Evolutionary conservation across 441 rosid species (phyloP), one percentile per base, ranked within the genome.

Genomic region (Aleurites moluccanus): DNA sequence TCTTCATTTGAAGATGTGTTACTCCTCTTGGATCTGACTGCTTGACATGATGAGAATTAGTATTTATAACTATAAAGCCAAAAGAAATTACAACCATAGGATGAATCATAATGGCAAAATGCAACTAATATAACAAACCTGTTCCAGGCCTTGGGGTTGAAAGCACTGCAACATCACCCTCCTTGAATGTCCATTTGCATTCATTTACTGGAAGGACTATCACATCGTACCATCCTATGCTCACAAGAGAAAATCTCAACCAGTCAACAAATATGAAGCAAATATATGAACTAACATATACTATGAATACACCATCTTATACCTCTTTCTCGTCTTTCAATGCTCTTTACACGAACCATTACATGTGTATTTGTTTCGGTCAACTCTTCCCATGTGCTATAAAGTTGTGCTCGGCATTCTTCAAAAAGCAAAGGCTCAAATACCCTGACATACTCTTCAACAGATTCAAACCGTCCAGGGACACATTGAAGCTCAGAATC

Each of bases 361-460:
- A 88, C 73, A 77, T 87, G 91, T 15, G 89, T 74, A 73, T 92
- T 78, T 65, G 96, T 84, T 85, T 96, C 99, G 28, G 87, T 71
- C 75, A 84, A 74, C 84, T 96, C 97, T 85, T 96, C 99, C 99
- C 97, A 96, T 8, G 97, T 81, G 84, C 97, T 88, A 80, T 93
- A 88, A 76, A 96, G 92, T 74, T 96, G 98, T 47, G 99, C 99
- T 62, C 99, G 97, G 73, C 99, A 96, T 78, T 96, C 99, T 85
- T 96, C 99, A 79, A 96, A 96, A 80, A 96, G 97, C 81, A 96
- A 76, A 74, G 99, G 99, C 81, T 96, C 99, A 86, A 96, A 96
- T 49, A 96, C 98, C 84, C 88, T 87, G 18, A 91, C 91, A 81
- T 96, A 96, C 45, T 93, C 98, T 73, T 93, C 99, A 64, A 84